Evolutionary conservation across 441 rosid species (phyloP).

Genomic region (Populus hybrid): DNA sequence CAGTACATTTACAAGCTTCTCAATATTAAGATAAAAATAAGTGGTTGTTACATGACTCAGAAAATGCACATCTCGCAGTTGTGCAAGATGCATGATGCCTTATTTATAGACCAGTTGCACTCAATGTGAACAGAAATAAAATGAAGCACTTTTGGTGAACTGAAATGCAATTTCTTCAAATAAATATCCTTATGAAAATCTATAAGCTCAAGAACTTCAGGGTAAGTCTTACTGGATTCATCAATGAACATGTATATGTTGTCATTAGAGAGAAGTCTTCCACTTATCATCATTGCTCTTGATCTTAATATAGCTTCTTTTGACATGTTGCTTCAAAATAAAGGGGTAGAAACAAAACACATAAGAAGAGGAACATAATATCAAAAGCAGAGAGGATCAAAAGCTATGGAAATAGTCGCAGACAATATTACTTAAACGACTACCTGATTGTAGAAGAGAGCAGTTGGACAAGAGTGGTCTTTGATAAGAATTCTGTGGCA

Average conservation of each 20-base stretch:
- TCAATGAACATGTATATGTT: conserved; percentile 42
- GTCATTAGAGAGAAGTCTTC: conserved; percentile 73
- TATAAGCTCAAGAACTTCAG: background rate
- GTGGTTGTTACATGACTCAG: too few species aligned
- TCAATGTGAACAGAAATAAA: background rate
- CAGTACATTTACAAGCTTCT: background rate
- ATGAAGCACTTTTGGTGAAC: conserved; percentile 2
- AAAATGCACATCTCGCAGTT: background rate
- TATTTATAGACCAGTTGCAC: background rate
- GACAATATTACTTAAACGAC: conserved; percentile 12
- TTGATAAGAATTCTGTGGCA: conserved; percentile 68
- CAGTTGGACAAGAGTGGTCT: conserved; percentile 59
- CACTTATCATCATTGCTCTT: conserved; percentile 78
- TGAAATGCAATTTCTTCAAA: conserved; percentile 2
- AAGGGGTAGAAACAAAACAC: conserved; percentile 3
- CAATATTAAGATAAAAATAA: too few species aligned
- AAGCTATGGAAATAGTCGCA: background rate
- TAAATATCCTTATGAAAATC: too few species aligned
- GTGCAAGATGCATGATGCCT: too few species aligned
- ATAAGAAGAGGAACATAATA: background rate
- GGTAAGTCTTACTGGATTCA: conserved; percentile 55
- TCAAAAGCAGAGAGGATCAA: background rate
- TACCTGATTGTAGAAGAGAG: conserved; percentile 73
- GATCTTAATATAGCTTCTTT: conserved; percentile 54
- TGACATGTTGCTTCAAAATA: conserved; percentile 44